These are phyloP conservation scores for Phytophthora multivora DNA, from an alignment of 352 stramenopile species.

Conservation along the genomic window DNA sequence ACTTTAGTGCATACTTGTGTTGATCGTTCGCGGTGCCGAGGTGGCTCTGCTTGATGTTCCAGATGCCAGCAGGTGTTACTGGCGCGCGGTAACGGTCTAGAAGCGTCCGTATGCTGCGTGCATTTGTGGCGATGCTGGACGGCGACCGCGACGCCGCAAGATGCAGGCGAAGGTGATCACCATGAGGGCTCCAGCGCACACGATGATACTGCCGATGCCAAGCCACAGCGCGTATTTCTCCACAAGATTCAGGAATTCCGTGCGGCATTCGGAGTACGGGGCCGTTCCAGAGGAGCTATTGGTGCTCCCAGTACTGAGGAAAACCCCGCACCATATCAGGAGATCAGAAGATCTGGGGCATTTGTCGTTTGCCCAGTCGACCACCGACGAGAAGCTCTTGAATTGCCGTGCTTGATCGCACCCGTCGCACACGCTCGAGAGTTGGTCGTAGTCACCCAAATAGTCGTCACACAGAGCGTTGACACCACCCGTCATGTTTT, in stretches of 20 bases:
- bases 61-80: conserved; percentile 4
- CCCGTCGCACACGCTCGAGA: conserved; percentile 54
- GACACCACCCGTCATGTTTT: conserved; percentile 61
- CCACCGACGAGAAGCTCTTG: conserved; percentile 64
- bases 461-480: conserved; percentile 66
- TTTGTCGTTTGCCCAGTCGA: conserved; percentile 84
- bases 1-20: neutral
- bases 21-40: neutral
- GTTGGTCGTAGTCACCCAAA: conserved; percentile 32
- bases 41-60: conserved; percentile 2
- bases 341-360: conserved; percentile 56
- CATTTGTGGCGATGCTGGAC: conserved; percentile 5
- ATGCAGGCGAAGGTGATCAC: conserved; percentile 55
- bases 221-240: conserved; percentile 45
- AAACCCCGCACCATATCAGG: conserved; percentile 67
- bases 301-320: conserved; percentile 36
- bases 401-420: conserved; percentile 64
- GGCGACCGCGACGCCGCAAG: conserved; percentile 35
- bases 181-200: conserved; percentile 46
- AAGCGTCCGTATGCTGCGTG: conserved; percentile 29
- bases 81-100: conserved; percentile 24
- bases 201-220: conserved; percentile 44
- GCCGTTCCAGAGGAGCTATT: conserved; percentile 39
- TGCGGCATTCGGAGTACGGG: conserved; percentile 58
- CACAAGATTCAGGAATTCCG: conserved; percentile 54